Conservation (phyloP, 768 basidiomycete genomes). For the Rhizopogon salebrosus region DNA sequence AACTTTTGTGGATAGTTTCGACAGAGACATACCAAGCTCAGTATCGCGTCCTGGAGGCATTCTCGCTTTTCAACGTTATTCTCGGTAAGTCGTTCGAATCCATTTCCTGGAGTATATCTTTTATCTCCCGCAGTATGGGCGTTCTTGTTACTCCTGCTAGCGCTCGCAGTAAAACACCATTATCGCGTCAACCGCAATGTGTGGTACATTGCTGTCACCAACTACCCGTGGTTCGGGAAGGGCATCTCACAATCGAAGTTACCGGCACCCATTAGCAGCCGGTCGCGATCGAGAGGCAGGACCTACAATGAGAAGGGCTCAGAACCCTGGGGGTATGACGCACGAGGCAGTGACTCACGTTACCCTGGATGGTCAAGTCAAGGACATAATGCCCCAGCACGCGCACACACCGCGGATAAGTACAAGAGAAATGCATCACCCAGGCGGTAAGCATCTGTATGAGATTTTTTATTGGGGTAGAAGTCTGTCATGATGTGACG, state of each 20-base stretch:
- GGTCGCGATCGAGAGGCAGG: conserved; percentile 29
- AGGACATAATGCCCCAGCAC: conserved; percentile 17
- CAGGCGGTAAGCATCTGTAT: conserved; percentile 34
- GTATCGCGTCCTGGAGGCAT: conserved; percentile 77
- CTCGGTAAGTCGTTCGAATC: conserved; percentile 44
- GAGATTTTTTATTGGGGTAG: conserved; percentile 4
- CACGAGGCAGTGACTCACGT: conserved; percentile 17
- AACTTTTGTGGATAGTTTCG: conserved; percentile 45
- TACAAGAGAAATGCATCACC: conserved; percentile 37
- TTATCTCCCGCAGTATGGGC: conserved; percentile 37
- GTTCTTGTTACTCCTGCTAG: conserved; percentile 42
- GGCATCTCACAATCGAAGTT: conserved; percentile 31
- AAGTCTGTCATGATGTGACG: background rate
- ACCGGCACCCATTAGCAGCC: conserved; percentile 36
- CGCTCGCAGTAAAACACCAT: conserved; percentile 39
- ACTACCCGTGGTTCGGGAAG: conserved; percentile 67
- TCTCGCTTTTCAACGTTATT: conserved; percentile 72
- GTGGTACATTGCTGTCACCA: conserved; percentile 68
- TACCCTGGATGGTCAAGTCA: conserved; percentile 15
- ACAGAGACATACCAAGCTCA: conserved; percentile 88
- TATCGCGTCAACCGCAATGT: conserved; percentile 41
- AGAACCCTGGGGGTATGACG: conserved; percentile 4
- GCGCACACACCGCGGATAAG: conserved; percentile 29
- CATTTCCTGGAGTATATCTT: background rate
- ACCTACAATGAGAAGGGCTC: conserved; percentile 24